These are phyloP conservation scores for Pezicula radicicola DNA, from an alignment of 2,329 filamentous ascomycete genomes.

Conservation along the genomic window DNA sequence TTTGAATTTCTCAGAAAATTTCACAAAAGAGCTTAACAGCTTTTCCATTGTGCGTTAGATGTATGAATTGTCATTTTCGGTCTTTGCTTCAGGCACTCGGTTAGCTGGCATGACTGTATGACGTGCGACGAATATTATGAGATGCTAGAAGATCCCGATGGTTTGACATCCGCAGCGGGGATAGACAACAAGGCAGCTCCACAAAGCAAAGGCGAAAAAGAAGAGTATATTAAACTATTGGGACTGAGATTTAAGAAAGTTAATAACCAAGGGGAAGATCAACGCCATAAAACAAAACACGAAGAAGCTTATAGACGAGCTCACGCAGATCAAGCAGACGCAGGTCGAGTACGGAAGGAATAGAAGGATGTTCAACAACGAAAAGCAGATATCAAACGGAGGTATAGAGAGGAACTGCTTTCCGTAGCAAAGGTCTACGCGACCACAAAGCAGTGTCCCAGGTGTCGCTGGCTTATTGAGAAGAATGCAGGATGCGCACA, in stretches of 20 bases:
- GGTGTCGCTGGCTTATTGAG: slow-evolving; percentile 9
- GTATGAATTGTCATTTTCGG: slow-evolving; percentile 8
- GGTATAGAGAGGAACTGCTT: slow-evolving; percentile 1
- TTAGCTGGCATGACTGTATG: slow-evolving; percentile 9
- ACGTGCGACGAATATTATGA: slow-evolving; percentile 15
- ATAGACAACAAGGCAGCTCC: slow-evolving; percentile 3
- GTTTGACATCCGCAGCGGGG: slow-evolving; percentile 5
- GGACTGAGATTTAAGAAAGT: not conserved
- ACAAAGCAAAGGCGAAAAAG: not conserved
- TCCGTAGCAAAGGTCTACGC: slow-evolving; percentile 4
- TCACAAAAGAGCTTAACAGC: too few species aligned
- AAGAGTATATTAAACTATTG: not conserved
- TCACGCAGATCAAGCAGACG: slow-evolving; percentile 1
- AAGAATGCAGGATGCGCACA: slow-evolving; percentile 13
- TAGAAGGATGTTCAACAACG: not conserved
- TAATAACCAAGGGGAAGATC: slow-evolving; percentile 4
- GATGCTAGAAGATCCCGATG: slow-evolving; percentile 9
- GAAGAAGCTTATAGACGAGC: not conserved
- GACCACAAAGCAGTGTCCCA: slow-evolving; percentile 8
- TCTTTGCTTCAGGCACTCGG: slow-evolving; percentile 11
- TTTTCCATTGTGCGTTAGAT: not conserved
- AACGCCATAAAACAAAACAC: slow-evolving; percentile 5
- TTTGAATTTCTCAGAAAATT: too few species aligned
- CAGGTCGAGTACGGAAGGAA: not conserved
- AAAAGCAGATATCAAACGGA: slow-evolving; percentile 2